Conservation (phyloP, 108 stramenopile genomes). For the Cyclotella baltica region DNA sequence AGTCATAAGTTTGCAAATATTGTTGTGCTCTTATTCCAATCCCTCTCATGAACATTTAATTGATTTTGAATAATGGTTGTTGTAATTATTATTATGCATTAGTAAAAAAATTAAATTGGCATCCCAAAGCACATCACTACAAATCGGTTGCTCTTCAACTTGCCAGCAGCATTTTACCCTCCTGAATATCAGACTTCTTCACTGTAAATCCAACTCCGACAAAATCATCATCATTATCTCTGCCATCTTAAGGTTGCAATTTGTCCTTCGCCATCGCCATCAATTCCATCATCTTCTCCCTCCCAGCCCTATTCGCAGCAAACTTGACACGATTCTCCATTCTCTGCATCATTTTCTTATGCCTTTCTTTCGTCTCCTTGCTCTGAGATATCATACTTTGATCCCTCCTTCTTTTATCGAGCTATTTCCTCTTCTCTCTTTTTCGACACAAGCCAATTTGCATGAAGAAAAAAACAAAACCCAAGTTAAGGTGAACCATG, state of each 20-base stretch:
- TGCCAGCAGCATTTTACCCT: not conserved
- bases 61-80: too few species aligned
- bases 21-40: too few species aligned
- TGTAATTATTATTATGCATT: too few species aligned
- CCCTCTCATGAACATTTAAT: too few species aligned
- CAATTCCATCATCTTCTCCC: too few species aligned
- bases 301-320: constrained; percentile 22
- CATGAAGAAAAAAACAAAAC: constrained; percentile 37
- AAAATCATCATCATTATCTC: constrained; percentile 33
- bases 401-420: constrained; percentile 12
- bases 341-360: constrained; percentile 39
- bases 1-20: too few species aligned
- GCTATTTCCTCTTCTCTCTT: constrained; percentile 26
- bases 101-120: too few species aligned
- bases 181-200: constrained; percentile 36
- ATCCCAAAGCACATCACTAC: too few species aligned
- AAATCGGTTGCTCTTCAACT: constrained; percentile 6
- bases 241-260: not conserved
- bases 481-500: constrained; percentile 42
- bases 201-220: constrained; percentile 32
- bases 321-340: constrained; percentile 36
- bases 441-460: constrained; percentile 12
- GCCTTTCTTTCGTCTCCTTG: constrained; percentile 11
- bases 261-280: too few species aligned
- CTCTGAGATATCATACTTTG: constrained; percentile 12